These are phyloP conservation scores for Nadsonia commutata DNA, from an alignment of 1,139 yeast species.

Conservation along the genomic window DNA sequence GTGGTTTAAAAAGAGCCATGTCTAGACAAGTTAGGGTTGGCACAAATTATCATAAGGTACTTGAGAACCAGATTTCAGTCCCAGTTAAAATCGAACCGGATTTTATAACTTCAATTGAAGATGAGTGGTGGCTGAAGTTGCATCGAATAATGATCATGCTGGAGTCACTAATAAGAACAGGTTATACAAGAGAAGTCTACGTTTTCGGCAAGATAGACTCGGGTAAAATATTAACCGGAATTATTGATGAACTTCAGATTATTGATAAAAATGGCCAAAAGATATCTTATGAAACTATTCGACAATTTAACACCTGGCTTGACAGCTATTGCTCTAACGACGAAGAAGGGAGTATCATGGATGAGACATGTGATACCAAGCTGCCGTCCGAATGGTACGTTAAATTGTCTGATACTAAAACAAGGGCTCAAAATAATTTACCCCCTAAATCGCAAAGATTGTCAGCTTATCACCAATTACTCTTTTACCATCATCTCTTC, in stretches of 20 bases:
- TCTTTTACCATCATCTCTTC: not conserved
- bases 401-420: not conserved
- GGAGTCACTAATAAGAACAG: not conserved
- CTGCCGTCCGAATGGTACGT: not conserved
- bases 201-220: not conserved
- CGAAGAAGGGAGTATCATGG: not conserved
- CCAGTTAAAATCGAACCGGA: not conserved
- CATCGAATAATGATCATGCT: not conserved
- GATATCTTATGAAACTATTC: not conserved
- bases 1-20: not conserved
- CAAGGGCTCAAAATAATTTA: not conserved
- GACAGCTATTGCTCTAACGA: not conserved
- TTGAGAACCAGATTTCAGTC: not conserved
- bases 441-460: not conserved
- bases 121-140: not conserved
- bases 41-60: not conserved
- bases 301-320: not conserved
- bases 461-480: not conserved
- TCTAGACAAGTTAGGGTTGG: not conserved
- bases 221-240: not conserved
- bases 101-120: not conserved
- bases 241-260: not conserved
- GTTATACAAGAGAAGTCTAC: not conserved
- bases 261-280: not conserved
- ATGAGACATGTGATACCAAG: too few relatives aligned